phyloP scores from a whole-genome alignment of 1,284 basidiomycete genomes.

The Pholiota adiposa region DNA sequence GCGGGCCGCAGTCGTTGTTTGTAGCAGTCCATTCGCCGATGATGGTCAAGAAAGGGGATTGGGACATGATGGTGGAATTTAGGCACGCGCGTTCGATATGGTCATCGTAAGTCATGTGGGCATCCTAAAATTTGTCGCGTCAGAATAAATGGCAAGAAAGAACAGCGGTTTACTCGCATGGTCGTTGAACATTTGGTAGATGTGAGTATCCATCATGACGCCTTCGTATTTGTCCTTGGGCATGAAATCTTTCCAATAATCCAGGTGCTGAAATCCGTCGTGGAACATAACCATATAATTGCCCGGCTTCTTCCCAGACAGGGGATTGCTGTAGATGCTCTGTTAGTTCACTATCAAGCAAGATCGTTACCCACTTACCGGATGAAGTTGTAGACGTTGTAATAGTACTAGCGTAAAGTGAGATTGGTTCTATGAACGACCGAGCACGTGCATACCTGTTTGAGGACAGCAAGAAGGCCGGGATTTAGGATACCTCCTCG shows the following conservation, averaged over 20 bases:
- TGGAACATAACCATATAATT: constrained; percentile 74
- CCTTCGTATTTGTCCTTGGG: constrained; percentile 55
- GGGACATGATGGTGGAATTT: constrained; percentile 46
- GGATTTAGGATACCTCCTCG: constrained; percentile 26
- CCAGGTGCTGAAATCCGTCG: constrained; percentile 82
- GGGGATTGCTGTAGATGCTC: constrained; percentile 43
- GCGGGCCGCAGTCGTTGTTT: constrained; percentile 83
- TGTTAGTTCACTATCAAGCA: not conserved
- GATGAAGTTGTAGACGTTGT: constrained; percentile 72
- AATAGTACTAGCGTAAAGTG: constrained; percentile 54
- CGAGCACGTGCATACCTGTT: constrained; percentile 42
- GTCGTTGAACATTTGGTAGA: constrained; percentile 78
- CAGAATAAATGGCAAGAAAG: not conserved
- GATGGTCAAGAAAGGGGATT: constrained; percentile 70
- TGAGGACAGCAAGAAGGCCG: constrained; percentile 54
- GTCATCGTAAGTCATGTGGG: constrained; percentile 51
- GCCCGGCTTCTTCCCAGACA: constrained; percentile 55
- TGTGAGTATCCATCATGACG: constrained; percentile 84
- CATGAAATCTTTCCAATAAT: constrained; percentile 76
- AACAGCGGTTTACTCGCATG: not conserved
- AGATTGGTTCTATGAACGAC: not conserved
- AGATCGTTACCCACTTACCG: constrained; percentile 43
- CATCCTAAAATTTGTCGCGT: constrained; percentile 42
- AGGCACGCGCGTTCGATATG: constrained; percentile 72
- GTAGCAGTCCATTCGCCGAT: constrained; percentile 89